A percentile compares a stretch with the other conserved stretches of the same genome.
Evolutionary conservation across 164 flowering plant species (phyloP).

Genomic region (Platanus orientalis): DNA sequence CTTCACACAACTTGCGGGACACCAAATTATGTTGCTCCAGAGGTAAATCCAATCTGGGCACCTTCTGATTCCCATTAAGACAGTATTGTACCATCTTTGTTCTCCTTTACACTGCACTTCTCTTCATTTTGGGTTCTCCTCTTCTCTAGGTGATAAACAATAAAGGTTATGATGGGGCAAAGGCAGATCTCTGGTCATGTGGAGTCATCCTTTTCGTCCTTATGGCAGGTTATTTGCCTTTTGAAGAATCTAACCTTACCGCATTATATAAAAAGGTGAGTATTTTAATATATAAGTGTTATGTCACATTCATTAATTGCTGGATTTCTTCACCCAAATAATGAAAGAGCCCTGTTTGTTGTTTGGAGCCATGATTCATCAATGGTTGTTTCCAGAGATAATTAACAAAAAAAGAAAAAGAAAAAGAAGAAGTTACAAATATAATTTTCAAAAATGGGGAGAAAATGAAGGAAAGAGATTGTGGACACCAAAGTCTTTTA

Average conservation of each 20-base stretch:
- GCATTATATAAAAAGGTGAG: conserved; percentile 79
- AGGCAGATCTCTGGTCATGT: conserved; percentile 98
- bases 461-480: too few relatives aligned
- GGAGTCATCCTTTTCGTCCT: conserved; percentile 94
- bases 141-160: conserved; percentile 67
- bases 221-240: conserved; percentile 96
- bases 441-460: too few relatives aligned
- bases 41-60: conserved; percentile 45
- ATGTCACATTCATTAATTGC: not conserved
- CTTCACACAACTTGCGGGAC: conserved; percentile 98
- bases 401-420: not conserved
- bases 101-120: not conserved
- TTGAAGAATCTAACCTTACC: conserved; percentile 86
- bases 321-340: not conserved
- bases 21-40: conserved; percentile 99
- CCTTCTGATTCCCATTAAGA: not conserved
- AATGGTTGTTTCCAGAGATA: not conserved
- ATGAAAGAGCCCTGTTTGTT: not conserved
- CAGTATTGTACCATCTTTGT: not conserved
- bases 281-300: not conserved
- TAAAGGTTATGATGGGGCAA: conserved; percentile 96
- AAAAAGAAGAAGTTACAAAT: too few relatives aligned
- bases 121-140: conserved; percentile 5
- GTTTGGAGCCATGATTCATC: not conserved
- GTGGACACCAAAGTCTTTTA: too few relatives aligned